phyloP scores from a whole-genome alignment of 345 rosid genomes.

The Tarenaya hassleriana region DNA sequence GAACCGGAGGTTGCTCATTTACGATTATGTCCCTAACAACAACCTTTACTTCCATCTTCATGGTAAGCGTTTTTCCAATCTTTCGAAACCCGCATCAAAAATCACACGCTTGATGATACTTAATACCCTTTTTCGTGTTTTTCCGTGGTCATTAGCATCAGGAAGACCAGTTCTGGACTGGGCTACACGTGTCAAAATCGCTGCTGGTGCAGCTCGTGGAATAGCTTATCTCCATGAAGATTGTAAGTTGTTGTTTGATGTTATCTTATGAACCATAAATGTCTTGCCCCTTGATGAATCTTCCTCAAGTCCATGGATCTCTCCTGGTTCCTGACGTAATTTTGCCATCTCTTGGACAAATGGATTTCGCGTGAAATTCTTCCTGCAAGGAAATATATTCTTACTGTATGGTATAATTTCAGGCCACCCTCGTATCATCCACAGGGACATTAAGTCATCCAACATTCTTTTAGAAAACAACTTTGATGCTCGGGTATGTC shows the following conservation, averaged over 20 bases:
- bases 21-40: conserved; percentile 77
- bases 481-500: conserved; percentile 81
- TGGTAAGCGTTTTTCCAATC: conserved; percentile 40
- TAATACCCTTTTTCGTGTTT: conserved; percentile 26
- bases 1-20: conserved; percentile 79
- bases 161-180: conserved; percentile 81
- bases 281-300: too few species aligned
- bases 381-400: not conserved
- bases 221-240: conserved; percentile 97
- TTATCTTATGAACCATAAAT: too few species aligned
- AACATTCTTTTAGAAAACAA: conserved; percentile 84
- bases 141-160: too few species aligned
- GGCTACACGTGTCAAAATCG: conserved; percentile 71
- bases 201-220: conserved; percentile 99
- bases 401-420: conserved; percentile 15
- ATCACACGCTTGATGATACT: not conserved
- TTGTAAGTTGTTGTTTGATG: conserved; percentile 44
- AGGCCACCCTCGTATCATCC: conserved; percentile 99
- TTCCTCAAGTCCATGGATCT: too few species aligned
- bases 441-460: conserved; percentile 95
- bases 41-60: conserved; percentile 92
- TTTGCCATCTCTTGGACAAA: too few species aligned
- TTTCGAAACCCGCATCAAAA: not conserved
- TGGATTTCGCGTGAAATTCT: not conserved
- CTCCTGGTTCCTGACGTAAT: conserved; percentile 9